Evolutionary conservation across 768 basidiomycete genomes (phyloP).

Genomic region (Kwoniella pini): DNA sequence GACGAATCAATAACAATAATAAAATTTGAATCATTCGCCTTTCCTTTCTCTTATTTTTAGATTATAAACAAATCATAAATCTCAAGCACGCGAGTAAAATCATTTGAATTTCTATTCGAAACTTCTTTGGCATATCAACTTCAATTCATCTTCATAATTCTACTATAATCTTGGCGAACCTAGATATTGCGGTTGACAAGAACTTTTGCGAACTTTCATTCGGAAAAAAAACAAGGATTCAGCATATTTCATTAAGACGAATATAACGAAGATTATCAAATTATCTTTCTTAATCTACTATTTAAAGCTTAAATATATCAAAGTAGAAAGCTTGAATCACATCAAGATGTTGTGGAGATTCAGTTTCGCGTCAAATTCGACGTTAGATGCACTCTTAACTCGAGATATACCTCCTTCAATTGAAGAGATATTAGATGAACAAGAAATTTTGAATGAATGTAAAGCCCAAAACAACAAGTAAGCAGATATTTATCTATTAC

Average conservation of each 20-base stretch:
- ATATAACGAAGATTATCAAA: no score
- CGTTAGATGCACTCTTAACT: conserved; percentile 79
- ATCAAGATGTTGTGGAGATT: conserved; percentile 53
- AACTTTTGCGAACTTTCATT: no score
- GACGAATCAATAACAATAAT: not conserved
- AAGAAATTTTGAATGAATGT: conserved; percentile 91
- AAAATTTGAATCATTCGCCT: not conserved
- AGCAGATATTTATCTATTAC: conserved; percentile 13
- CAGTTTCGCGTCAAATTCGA: conserved; percentile 49
- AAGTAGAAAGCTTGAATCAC: not conserved
- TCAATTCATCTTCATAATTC: no score
- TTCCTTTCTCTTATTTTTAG: conserved; percentile 2
- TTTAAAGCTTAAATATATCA: not conserved
- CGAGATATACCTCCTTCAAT: conserved; percentile 69
- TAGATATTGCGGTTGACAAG: no score
- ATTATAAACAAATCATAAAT: not conserved
- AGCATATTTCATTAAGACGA: no score
- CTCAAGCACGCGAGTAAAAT: conserved; percentile 7
- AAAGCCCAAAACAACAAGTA: conserved; percentile 79
- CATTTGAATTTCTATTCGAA: not conserved
- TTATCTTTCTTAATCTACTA: no score
- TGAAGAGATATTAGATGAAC: conserved; percentile 88
- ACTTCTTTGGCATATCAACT: not conserved
- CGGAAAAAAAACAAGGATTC: no score
- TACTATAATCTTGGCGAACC: no score